Base-by-base conservation (phyloP, 179 eudicot species). In the Silene coronaria region DNA sequence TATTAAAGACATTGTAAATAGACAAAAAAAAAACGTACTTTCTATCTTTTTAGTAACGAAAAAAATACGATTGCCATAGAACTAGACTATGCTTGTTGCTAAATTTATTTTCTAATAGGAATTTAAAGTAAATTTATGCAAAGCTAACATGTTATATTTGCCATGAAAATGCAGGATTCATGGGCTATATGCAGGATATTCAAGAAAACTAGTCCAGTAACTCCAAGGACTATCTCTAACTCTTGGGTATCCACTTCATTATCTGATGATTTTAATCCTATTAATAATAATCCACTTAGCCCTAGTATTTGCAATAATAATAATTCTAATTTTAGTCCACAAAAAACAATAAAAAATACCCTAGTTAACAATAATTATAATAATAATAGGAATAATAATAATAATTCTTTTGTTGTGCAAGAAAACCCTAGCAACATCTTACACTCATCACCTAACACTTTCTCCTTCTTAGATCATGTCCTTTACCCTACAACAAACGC, bases 181-280 rank as follows among this genome's bases (percentile, higher is more conserved):
- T 94, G 98, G 98, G 97, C 97, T 17, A 90, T 94, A 73, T 94
- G 97, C 77, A 88, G 94, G 81, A 94, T 91, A 81, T 94, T 94
- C 87, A 94, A 89, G 90, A 94, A 94, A 82, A 84, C 92, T 53
- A 90, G 75, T 70, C 81, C 96, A 6, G 65, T 82, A 77, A 83
- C 91, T 69, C 89, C 90, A 28, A 82, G 98, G 80, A 84, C 85
- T 30, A 79, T 85, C 10, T 84, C 93, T 27, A 90, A 90, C 42
- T 85, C 93, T 59, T 93, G 98, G 97, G 83, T 80, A 67, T 85
- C 91, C 51, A 84, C 91, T 74, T 63, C 78, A 21, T 45, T 81
- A 55, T 77, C 84, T 1, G 87, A 82, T 1, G 87, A 82, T 67
- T 64, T 72, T 60, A 80, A 58, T 42, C 48, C 48, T 42, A 42